Base-by-base conservation (phyloP, 1,139 yeast genomes). In the Saccharomyces hybrid region DNA sequence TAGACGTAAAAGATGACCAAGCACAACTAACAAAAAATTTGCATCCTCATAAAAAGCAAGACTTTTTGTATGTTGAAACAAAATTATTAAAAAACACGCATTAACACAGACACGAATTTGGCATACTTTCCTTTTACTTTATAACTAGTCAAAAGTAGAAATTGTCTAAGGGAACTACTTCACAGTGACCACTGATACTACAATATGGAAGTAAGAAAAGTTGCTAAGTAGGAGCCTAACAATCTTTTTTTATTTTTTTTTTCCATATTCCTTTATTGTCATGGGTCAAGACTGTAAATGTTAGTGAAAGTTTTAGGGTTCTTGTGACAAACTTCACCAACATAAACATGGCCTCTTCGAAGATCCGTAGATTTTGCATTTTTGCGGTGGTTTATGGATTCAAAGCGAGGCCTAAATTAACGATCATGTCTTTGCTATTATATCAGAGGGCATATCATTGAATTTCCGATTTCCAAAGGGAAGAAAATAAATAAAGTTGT, bases 361-460 rank as follows among this genome's bases (percentile, higher is more conserved):
- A 82, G 86, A 81, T 81, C 79, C 78, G 68, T 75, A 73, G 69
- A 74, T 78, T 79, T 73, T 69, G 61, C 66, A 58, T 61, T 64
- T 68, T 64, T 73, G 68, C 52, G 48, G 78, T 81, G 82, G 83
- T 75, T 68, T 76, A 72, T 71, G 73, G 83, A 81, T 81, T 82
- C 86, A 82, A 82, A 82, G 83, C 82, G 85, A 79, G 73, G 86
- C 84, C 85, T 66, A 82, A 77, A 82, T 54, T 59, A 62, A 61
- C 54, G 63, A 55, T 57, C 46, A 51, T 50, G 47, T 54, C 55
- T 52, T 50, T 28, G 32, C 13, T 30, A 11, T 11, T 48, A 50
- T 32, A 53, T 46, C 48, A 52, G 28, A 49, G 57, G 56, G 47
- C 57, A 56, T 56, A 58, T 60, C 67, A 59, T 62, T 61, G 61